These are phyloP conservation scores for Rhinocladiella similis DNA, from an alignment of 2,329 filamentous ascomycete species.

Conservation along the genomic window DNA sequence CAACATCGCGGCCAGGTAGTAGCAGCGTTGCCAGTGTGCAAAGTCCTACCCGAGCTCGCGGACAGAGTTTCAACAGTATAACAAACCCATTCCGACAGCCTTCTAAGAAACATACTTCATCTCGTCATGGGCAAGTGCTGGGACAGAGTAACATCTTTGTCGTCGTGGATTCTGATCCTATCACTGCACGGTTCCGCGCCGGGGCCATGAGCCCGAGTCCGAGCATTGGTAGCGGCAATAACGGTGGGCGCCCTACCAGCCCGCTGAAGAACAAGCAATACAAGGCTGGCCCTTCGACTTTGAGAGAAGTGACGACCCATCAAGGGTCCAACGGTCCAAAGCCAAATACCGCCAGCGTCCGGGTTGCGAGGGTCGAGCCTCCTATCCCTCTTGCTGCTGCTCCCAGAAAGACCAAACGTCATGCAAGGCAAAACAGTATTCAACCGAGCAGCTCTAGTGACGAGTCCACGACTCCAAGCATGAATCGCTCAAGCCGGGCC, in stretches of 20 bases:
- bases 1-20: constrained; percentile 8
- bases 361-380: background rate
- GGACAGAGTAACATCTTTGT: constrained; percentile 26
- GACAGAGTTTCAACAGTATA: constrained; percentile 2
- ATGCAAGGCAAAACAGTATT: constrained; percentile 5
- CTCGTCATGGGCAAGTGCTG: constrained; percentile 8
- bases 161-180: constrained; percentile 25
- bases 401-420: constrained; percentile 7
- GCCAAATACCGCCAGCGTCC: background rate
- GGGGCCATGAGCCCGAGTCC: constrained; percentile 23
- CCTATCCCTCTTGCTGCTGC: background rate
- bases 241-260: constrained; percentile 2
- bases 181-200: constrained; percentile 24
- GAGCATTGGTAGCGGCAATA: constrained; percentile 10
- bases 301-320: constrained; percentile 12
- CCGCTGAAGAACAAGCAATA: constrained; percentile 1
- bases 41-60: background rate
- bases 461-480: constrained; percentile 1
- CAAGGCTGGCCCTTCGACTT: constrained; percentile 10
- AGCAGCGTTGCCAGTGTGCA: constrained; percentile 5
- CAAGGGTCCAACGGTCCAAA: constrained; percentile 2
- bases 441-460: constrained; percentile 14
- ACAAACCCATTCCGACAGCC: constrained; percentile 4
- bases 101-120: constrained; percentile 7
- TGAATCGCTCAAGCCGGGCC: background rate